These are phyloP conservation scores for Aeschynomene evenia DNA, from an alignment of 306 rosid species.

Conservation along the genomic window DNA sequence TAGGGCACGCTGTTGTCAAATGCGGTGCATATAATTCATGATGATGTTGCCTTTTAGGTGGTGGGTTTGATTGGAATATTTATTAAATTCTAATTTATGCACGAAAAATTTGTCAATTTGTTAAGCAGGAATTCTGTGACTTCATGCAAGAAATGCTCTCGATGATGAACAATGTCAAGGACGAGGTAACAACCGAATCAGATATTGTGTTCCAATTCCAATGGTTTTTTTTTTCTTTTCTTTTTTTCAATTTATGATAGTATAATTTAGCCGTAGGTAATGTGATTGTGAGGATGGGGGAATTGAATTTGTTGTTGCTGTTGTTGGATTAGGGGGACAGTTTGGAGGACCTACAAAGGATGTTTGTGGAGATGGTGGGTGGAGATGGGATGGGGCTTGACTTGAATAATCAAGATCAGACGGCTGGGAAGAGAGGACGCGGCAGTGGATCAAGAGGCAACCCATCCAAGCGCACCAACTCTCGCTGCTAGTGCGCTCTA, in stretches of 20 bases:
- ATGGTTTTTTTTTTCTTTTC: not conserved
- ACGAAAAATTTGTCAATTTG: not conserved
- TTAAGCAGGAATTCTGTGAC: slow-evolving; percentile 73
- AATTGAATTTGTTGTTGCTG: too few relatives aligned
- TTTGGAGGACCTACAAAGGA: slow-evolving; percentile 86
- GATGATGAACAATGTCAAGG: slow-evolving; percentile 85
- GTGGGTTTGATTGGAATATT: not conserved
- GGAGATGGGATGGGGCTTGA: slow-evolving; percentile 52
- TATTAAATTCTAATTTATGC: not conserved
- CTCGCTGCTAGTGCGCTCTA: slow-evolving; percentile 44
- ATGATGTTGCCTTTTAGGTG: not conserved
- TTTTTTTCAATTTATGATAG: too few relatives aligned
- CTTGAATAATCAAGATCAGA: slow-evolving; percentile 32
- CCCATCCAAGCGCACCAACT: slow-evolving; percentile 48
- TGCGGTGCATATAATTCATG: not conserved
- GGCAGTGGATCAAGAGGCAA: slow-evolving; percentile 36
- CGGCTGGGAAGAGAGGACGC: slow-evolving; percentile 58
- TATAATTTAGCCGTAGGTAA: not conserved
- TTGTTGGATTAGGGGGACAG: slow-evolving; percentile 53
- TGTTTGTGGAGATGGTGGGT: slow-evolving; percentile 86
- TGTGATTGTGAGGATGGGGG: too few relatives aligned
- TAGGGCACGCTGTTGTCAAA: not conserved
- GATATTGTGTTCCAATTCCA: too few relatives aligned
- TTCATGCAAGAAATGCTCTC: slow-evolving; percentile 93
- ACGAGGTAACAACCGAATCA: slow-evolving; percentile 52